Evolutionary conservation across 192 early-diverging fungal species (phyloP).

Genomic region (Backusella liffmaniae): DNA sequence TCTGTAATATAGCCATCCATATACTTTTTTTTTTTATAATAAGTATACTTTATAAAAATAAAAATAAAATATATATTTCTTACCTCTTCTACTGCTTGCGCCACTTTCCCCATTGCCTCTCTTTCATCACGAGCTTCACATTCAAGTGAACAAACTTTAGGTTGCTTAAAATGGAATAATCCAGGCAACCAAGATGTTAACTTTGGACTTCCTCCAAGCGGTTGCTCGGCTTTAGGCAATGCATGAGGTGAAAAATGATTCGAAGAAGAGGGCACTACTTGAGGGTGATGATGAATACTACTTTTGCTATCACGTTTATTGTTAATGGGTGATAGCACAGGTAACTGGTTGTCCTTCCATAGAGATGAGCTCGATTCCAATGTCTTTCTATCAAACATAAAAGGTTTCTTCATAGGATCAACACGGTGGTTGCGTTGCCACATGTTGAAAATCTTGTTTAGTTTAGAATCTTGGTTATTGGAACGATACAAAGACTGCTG

Average conservation of each 20-base stretch:
- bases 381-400: constrained; percentile 1
- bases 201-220: constrained; percentile 13
- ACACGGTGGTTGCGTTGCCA: constrained; percentile 14
- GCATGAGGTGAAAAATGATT: neutral
- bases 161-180: constrained; percentile 31
- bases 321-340: neutral
- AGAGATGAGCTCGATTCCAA: constrained; percentile 17
- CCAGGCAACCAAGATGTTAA: constrained; percentile 29
- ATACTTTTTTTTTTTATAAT: constrained; percentile 14
- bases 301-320: neutral
- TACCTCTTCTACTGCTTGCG: constrained; percentile 29
- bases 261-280: neutral
- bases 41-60: neutral
- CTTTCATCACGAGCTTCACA: neutral
- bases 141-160: constrained; percentile 14
- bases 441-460: constrained; percentile 7
- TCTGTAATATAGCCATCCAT: constrained; percentile 27
- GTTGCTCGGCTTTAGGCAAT: neutral
- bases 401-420: neutral
- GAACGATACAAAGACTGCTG: neutral
- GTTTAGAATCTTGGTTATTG: neutral
- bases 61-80: neutral
- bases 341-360: neutral
- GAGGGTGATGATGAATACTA: neutral
- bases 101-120: constrained; percentile 25